Evolutionary conservation across 177 flowering plant species (phyloP).

Genomic region (Vitis hybrid): DNA sequence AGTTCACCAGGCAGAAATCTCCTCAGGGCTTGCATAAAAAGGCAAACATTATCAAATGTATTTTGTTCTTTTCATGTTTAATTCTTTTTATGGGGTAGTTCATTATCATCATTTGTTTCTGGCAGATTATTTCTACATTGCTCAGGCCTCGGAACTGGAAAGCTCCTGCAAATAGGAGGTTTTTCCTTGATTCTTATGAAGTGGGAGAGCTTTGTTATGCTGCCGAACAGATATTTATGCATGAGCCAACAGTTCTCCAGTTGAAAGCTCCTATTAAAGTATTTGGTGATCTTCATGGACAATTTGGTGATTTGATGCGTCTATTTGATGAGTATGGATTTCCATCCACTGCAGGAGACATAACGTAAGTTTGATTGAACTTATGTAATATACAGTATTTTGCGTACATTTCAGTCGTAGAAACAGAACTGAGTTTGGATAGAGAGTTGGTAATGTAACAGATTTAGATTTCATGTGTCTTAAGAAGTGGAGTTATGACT

Average conservation of each 20-base stretch:
- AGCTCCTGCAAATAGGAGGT: slow-evolving; percentile 81
- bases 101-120: slow-evolving; percentile 13
- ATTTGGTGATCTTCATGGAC: slow-evolving; percentile 99
- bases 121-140: slow-evolving; percentile 83
- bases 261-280: slow-evolving; percentile 95
- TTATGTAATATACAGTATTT: neutral
- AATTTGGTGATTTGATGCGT: slow-evolving; percentile 98
- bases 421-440: neutral
- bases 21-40: slow-evolving; percentile 96
- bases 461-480: neutral
- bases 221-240: slow-evolving; percentile 98
- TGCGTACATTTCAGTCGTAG: neutral
- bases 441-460: neutral
- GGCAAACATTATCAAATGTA: slow-evolving; percentile 38
- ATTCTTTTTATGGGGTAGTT: slow-evolving; percentile 3
- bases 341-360: slow-evolving; percentile 97
- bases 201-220: slow-evolving; percentile 98
- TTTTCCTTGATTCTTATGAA: slow-evolving; percentile 96
- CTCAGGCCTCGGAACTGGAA: slow-evolving; percentile 94
- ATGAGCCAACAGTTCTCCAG: slow-evolving; percentile 94
- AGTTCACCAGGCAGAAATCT: slow-evolving; percentile 76
- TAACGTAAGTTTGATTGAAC: slow-evolving; percentile 63
- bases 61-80: neutral
- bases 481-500: neutral
- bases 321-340: slow-evolving; percentile 98